These are phyloP conservation scores for Lactarius deliciosus DNA, from an alignment of 768 basidiomycete species.

Conservation along the genomic window DNA sequence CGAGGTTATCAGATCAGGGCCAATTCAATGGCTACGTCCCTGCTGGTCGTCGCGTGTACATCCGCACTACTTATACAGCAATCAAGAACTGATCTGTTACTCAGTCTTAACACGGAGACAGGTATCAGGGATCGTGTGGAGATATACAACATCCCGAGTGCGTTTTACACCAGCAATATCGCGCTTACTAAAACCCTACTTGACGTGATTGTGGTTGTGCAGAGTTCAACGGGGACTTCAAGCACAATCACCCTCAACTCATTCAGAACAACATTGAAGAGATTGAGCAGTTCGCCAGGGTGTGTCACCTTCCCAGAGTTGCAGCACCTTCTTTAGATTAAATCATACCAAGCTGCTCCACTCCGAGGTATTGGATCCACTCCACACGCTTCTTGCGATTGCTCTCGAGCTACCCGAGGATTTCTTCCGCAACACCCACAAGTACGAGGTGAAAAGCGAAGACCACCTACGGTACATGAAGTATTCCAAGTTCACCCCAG, in stretches of 20 bases:
- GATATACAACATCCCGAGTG: constrained; percentile 53
- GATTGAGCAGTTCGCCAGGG: constrained; percentile 45
- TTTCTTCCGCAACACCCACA: constrained; percentile 47
- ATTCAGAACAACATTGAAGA: constrained; percentile 42
- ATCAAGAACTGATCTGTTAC: background rate
- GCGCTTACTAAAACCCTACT: background rate
- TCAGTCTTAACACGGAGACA: constrained; percentile 38
- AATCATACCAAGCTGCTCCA: constrained; percentile 39
- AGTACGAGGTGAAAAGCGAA: constrained; percentile 48
- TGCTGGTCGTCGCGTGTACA: constrained; percentile 43
- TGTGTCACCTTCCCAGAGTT: background rate
- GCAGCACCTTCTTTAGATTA: background rate
- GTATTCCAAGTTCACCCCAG: constrained; percentile 45
- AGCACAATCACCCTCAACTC: constrained; percentile 43
- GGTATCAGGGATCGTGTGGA: constrained; percentile 46
- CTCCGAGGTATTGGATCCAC: constrained; percentile 47
- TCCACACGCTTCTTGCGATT: constrained; percentile 48
- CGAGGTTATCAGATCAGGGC: constrained; percentile 38
- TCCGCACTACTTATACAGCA: background rate
- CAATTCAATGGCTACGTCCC: constrained; percentile 52
- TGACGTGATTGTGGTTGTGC: background rate
- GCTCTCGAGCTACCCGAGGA: constrained; percentile 54
- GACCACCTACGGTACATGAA: constrained; percentile 57
- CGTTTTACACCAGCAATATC: constrained; percentile 13
- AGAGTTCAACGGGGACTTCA: constrained; percentile 49